Base-by-base conservation (phyloP, 768 basidiomycete genomes). In the Phanerochaete carnosa region DNA sequence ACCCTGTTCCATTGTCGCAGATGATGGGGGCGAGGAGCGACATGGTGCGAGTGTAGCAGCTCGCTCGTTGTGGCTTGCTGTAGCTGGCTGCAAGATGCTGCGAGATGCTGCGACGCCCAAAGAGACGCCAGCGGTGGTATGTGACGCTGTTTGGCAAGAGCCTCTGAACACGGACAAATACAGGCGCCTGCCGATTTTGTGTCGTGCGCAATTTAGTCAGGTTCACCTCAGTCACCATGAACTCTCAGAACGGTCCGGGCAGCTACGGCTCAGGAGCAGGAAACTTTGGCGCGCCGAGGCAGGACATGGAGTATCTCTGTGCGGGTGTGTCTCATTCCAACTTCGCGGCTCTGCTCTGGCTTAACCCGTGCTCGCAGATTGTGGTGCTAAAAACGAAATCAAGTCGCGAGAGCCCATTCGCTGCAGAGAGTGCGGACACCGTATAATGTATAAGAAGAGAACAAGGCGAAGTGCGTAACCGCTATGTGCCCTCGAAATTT, bases 401-500 rank as follows among this genome's bases (percentile, higher is more conserved):
- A 89, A 87, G 74, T 80, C 92, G 8, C 80, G 93, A 61, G 96
- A 98, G 72, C 93, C 94, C 45, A 95, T 98, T 64, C 89, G 96
- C 59, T 98, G 96, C 76, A 83, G 91, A 66, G 94, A 98, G 71
- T 98, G 96, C 69, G 96, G 96, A 2, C 96, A 98, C 74, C 87
- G 96, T 55, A 96, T 98, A 72, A 95, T 98, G 93, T 98, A 97
- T 77, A 98, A 98, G 77, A 97, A 95, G 75, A 80, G 96, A 68
- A 96, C 95, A 25, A 92, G 84, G 70, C 81, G 94, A 80, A 95
- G 96, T 98, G 68, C 72, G 94, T 78, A 22, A 57, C 46, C 13
- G 23, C 33, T 7, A 37, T 52, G 11, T 45, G 35, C 5, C 6
- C 15, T 45, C 37, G n/a, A 26, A 25, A 19, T 46, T 51, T 43